phyloP scores from a whole-genome alignment of 2,329 filamentous ascomycete genomes.

The Leptographium flavum region DNA sequence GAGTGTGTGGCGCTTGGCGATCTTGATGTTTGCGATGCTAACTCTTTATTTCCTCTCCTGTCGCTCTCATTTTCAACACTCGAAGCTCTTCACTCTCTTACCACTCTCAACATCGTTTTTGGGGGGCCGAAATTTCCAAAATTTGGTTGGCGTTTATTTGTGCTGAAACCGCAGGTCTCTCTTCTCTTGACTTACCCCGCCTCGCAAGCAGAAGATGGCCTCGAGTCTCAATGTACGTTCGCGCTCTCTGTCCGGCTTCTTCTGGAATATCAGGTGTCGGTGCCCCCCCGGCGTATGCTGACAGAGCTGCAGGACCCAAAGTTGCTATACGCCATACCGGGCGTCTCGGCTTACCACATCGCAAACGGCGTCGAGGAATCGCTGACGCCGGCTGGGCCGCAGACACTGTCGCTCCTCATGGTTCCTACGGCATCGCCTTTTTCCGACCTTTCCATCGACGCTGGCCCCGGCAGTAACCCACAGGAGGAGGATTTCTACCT shows the following conservation, averaged over 20 bases:
- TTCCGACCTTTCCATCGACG: constrained; percentile 37
- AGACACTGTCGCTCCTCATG: constrained; percentile 90
- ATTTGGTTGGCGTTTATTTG: no score
- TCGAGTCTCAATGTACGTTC: constrained; percentile 28
- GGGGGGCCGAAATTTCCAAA: no score
- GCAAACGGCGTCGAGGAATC: constrained; percentile 72
- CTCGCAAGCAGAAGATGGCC: constrained; percentile 22
- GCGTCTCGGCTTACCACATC: constrained; percentile 84
- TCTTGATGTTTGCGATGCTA: neutral
- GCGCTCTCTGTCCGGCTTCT: neutral
- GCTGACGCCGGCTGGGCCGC: constrained; percentile 72
- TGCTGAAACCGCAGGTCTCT: no score
- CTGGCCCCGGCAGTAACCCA: constrained; percentile 10
- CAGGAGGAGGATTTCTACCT: constrained; percentile 90
- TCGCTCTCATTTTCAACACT: no score
- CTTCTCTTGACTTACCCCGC: neutral
- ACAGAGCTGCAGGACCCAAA: constrained; percentile 38
- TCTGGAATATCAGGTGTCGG: neutral
- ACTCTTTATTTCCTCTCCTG: neutral
- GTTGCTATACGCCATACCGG: constrained; percentile 58
- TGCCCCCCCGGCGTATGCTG: no score
- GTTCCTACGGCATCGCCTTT: constrained; percentile 76
- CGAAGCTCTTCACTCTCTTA: no score
- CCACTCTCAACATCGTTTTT: no score
- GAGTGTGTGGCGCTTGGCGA: constrained; percentile 4